Evolutionary conservation across 805 yeast species (phyloP).

Genomic region (Pichia gijzeniarum): DNA sequence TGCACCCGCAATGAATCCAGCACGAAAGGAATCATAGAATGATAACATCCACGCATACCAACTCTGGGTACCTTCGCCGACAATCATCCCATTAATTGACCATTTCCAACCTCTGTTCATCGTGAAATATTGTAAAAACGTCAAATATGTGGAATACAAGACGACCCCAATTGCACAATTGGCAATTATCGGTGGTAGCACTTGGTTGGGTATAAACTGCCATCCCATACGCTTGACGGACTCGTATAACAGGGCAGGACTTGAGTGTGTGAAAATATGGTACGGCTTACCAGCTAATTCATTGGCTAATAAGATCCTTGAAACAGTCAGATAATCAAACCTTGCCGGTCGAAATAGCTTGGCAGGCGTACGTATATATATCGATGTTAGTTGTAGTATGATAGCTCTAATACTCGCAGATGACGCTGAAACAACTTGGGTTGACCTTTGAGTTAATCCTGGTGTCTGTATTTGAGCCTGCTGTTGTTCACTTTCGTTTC

Average conservation of each 20-base stretch:
- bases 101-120: constrained; percentile 14
- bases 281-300: constrained; percentile 43
- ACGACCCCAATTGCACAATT: constrained; percentile 87
- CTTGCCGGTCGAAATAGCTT: constrained; percentile 87
- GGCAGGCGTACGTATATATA: constrained; percentile 76
- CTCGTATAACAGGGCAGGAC: constrained; percentile 62
- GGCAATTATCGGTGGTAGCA: constrained; percentile 81
- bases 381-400: constrained; percentile 67
- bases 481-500: neutral
- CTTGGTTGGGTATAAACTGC: constrained; percentile 77
- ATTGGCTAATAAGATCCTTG: constrained; percentile 46
- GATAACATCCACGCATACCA: constrained; percentile 12
- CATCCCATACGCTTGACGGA: constrained; percentile 71
- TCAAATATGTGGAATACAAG: constrained; percentile 74
- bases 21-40: constrained; percentile 54
- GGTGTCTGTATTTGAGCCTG: neutral
- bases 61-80: constrained; percentile 9
- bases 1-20: constrained; percentile 84
- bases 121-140: constrained; percentile 38
- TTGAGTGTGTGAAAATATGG: constrained; percentile 63
- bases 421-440: constrained; percentile 63
- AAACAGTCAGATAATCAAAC: constrained; percentile 74
- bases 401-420: constrained; percentile 85
- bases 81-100: constrained; percentile 8
- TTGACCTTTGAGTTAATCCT: constrained; percentile 14